Evolutionary conservation across 495 filamentous ascomycete species (phyloP).

Genomic region (Jackrogersella multiformis): DNA sequence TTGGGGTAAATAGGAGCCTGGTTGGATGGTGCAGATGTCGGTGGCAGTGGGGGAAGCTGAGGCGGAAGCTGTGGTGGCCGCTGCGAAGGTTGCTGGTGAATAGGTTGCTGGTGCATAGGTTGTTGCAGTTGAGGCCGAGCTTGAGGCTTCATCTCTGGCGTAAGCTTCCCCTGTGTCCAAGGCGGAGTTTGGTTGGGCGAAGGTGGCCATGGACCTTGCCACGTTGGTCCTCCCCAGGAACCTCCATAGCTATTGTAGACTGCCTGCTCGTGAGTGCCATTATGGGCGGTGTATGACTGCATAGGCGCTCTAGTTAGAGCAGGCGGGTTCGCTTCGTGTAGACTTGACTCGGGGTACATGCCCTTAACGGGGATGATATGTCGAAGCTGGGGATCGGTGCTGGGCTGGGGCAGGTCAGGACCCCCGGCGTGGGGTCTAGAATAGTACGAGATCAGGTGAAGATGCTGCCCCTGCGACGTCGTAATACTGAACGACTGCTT

Average conservation of each 20-base stretch:
- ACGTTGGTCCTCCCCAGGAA: conserved; percentile 48
- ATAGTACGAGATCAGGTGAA: conserved; percentile 97
- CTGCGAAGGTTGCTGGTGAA: neutral
- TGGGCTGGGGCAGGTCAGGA: conserved; percentile 76
- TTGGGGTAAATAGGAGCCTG: conserved; percentile 37
- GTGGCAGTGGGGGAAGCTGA: conserved; percentile 38
- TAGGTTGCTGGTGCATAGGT: neutral
- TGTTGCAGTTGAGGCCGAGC: conserved; percentile 36
- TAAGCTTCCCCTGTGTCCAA: conserved; percentile 33
- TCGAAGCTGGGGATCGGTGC: conserved; percentile 79
- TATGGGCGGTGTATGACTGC: conserved; percentile 55
- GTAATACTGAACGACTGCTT: conserved; percentile 99
- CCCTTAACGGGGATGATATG: conserved; percentile 87
- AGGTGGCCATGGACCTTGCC: conserved; percentile 71
- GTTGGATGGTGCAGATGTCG: conserved; percentile 33
- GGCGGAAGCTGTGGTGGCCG: conserved; percentile 36
- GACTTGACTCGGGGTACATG: conserved; percentile 97
- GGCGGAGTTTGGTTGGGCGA: conserved; percentile 59
- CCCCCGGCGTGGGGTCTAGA: conserved; percentile 75
- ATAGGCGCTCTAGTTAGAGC: conserved; percentile 59
- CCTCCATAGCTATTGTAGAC: conserved; percentile 52
- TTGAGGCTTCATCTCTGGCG: conserved; percentile 35
- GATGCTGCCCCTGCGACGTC: conserved; percentile 85
- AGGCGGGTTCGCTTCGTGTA: conserved; percentile 76
- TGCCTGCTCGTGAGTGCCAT: conserved; percentile 55